These are phyloP conservation scores for Nicotiana benthamiana DNA, from an alignment of 257 asterid species.

Conservation along the genomic window DNA sequence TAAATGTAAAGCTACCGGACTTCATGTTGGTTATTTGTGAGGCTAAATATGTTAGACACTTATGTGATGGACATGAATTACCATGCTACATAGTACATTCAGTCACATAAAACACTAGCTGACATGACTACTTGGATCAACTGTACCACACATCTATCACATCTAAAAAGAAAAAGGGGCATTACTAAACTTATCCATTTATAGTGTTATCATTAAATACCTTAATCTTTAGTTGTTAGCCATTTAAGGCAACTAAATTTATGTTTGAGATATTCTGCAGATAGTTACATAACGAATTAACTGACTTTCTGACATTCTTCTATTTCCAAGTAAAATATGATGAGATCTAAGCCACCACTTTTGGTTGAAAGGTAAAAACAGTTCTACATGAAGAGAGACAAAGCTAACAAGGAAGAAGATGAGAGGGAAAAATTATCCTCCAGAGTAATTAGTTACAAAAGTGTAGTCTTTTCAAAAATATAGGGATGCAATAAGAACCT, in stretches of 20 bases:
- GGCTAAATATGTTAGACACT: background rate
- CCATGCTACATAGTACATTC: background rate
- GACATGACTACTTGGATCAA: constrained; percentile 3
- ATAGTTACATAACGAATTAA: background rate
- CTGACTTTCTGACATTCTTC: background rate
- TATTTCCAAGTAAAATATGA: background rate
- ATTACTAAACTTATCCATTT: background rate
- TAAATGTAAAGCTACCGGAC: too few species aligned
- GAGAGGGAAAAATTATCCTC: background rate
- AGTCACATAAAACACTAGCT: background rate
- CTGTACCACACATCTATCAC: background rate
- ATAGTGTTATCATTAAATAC: background rate
- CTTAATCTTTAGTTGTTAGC: background rate
- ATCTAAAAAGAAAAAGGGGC: background rate
- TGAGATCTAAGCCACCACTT: background rate
- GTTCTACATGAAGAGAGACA: background rate
- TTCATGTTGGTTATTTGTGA: too few species aligned
- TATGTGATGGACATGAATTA: background rate
- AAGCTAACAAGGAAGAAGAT: background rate
- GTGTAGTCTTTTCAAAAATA: background rate
- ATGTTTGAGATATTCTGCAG: background rate
- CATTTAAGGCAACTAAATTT: background rate
- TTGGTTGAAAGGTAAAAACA: background rate
- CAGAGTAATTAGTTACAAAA: background rate
- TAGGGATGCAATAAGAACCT: background rate